Conservation (phyloP, 139 green algal genomes). For the Pleodorina starrii region DNA sequence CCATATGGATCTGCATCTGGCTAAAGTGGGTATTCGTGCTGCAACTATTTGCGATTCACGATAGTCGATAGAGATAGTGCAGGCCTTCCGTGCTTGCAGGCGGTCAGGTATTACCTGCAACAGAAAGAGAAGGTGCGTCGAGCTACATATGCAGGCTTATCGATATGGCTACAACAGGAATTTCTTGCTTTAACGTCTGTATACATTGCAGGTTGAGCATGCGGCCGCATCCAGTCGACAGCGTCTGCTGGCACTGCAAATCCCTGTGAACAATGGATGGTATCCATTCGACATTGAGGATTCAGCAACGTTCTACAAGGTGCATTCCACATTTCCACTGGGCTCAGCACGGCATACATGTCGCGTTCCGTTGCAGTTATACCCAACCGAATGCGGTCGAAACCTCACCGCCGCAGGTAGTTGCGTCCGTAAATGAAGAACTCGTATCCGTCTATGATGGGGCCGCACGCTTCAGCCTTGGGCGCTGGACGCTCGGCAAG, state of each 20-base stretch:
- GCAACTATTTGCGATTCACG: too few relatives aligned
- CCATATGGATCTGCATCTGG: too few relatives aligned
- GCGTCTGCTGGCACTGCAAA: neutral
- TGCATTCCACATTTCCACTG: neutral
- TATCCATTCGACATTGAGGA: neutral
- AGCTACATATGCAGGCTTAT: neutral
- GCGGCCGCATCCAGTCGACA: neutral
- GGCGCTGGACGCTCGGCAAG: slow-evolving; percentile 27
- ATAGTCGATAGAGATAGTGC: too few relatives aligned
- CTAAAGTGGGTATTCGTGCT: too few relatives aligned
- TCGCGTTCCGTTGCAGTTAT: neutral
- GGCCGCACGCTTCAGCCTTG: neutral
- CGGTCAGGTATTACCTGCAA: neutral
- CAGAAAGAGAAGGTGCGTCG: neutral
- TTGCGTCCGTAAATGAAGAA: neutral
- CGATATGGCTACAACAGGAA: neutral
- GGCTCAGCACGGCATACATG: too few relatives aligned
- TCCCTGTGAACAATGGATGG: neutral
- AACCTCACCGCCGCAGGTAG: neutral
- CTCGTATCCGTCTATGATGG: neutral
- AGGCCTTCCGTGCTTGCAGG: too few relatives aligned
- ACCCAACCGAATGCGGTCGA: neutral
- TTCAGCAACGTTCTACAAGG: neutral
- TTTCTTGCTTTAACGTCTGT: too few relatives aligned
- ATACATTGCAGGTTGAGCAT: neutral